Base-by-base conservation (phyloP, 495 filamentous ascomycete genomes). In the Terfezia claveryi region DNA sequence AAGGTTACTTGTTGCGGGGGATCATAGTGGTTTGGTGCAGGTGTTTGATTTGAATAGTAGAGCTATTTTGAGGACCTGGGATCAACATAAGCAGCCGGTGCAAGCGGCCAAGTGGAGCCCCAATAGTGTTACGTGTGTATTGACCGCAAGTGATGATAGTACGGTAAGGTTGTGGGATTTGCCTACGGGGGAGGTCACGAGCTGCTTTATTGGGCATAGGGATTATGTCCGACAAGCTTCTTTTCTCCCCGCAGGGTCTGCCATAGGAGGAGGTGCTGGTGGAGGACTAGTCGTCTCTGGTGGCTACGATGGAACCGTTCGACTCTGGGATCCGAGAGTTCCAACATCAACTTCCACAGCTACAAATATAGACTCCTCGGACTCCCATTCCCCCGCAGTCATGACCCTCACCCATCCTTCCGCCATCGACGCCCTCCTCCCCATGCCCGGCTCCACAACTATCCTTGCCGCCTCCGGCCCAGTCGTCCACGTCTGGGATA, bases 31-130 rank as follows among this genome's bases (percentile, higher is more conserved):
- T 17, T 74, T 80, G 49, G 83, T 99, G 50, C 92, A 96, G 66
- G 85, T 94, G 12, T 99, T 96, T 64, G 92, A 99, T 61, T 76
- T 91, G 54, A 78, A 74, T 20, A 85, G 84, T 44, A 77, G 91
- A 55, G 87, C 88, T 1, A 93, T 96, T 56, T 68, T 99, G 63
- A 91, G 91, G 73, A 94, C 91, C 51, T 99, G 91, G 92, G 79
- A 80, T 58, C 80, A 89, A 49, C 91, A 98, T 68, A 88, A 89
- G 69, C 87, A 93, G 72, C 84, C 92, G 44, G 87, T 94, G 38
- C 94, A 91, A 82, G 78, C 80, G 23, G 85, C 84, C 49, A 83
- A 83, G 61, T 96, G 91, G 73, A 85, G 81, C 17, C 87, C 87
- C 8, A 79, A 77, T 52, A 85, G 91, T 37, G 74, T 92, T 36